These are phyloP conservation scores for Entomortierella chlamydospora DNA, from an alignment of 192 early-diverging fungal species.

Conservation along the genomic window DNA sequence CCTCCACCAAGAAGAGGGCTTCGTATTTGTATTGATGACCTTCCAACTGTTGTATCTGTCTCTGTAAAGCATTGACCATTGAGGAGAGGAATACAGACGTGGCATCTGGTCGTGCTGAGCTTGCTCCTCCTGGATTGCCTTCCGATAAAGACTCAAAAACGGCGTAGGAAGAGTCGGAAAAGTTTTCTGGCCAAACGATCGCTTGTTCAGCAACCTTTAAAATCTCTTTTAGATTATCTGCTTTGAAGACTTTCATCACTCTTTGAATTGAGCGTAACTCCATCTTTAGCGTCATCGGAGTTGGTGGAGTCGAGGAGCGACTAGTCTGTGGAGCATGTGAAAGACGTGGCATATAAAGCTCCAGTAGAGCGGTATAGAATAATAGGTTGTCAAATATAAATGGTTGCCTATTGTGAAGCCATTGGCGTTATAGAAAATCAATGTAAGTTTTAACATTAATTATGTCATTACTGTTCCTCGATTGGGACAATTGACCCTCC, in stretches of 20 bases:
- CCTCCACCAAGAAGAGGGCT: slow-evolving; percentile 42
- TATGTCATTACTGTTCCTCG: no score
- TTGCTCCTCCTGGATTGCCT: background rate
- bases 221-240: slow-evolving; percentile 43
- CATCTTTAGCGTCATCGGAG: slow-evolving; percentile 26
- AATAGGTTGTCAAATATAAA: slow-evolving; percentile 48
- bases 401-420: slow-evolving; percentile 29
- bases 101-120: slow-evolving; percentile 22
- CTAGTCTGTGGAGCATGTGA: slow-evolving; percentile 27
- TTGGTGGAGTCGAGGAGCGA: slow-evolving; percentile 10
- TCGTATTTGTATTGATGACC: slow-evolving; percentile 35
- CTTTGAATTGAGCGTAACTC: slow-evolving; percentile 43
- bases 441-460: no score
- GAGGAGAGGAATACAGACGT: slow-evolving; percentile 29
- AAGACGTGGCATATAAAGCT: slow-evolving; percentile 35
- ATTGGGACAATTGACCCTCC: background rate
- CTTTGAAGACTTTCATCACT: slow-evolving; percentile 39
- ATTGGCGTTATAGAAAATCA: background rate
- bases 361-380: slow-evolving; percentile 38
- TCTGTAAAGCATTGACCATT: slow-evolving; percentile 25
- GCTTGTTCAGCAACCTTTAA: slow-evolving; percentile 46
- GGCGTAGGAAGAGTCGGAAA: slow-evolving; percentile 27
- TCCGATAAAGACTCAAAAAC: slow-evolving; percentile 32
- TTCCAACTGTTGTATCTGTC: slow-evolving; percentile 37
- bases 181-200: slow-evolving; percentile 41